These are phyloP conservation scores for Ulota crispa DNA, from an alignment of 225 moss, liverwort and hornwort species.

Conservation along the genomic window DNA sequence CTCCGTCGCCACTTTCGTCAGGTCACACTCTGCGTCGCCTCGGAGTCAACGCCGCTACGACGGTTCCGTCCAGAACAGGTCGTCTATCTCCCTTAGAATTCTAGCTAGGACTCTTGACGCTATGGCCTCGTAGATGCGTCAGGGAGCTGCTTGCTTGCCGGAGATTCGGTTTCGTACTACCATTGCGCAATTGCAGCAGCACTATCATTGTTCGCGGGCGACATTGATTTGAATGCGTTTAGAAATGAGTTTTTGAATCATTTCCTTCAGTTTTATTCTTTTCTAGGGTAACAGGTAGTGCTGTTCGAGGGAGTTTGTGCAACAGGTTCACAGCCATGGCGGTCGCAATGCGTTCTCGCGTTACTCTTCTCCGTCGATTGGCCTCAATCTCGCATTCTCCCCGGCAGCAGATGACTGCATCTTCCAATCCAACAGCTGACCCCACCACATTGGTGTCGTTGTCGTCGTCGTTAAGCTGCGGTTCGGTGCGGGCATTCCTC, in stretches of 20 bases:
- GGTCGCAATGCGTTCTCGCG: constrained; percentile 34
- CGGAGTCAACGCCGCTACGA: constrained; percentile 13
- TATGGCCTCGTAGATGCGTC: background rate
- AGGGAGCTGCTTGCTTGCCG: background rate
- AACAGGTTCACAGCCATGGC: constrained; percentile 32
- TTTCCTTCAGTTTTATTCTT: background rate
- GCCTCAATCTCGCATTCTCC: constrained; percentile 17
- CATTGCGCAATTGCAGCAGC: background rate
- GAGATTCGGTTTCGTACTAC: background rate
- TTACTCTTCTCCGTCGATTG: constrained; percentile 29
- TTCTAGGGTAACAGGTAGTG: background rate
- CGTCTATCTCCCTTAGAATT: background rate
- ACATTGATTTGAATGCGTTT: background rate
- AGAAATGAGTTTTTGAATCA: background rate
- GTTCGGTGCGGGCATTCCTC: constrained; percentile 30
- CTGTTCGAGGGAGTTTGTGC: background rate
- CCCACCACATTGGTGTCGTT: background rate
- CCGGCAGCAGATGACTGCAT: constrained; percentile 4
- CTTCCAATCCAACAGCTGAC: background rate
- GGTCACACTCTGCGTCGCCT: background rate
- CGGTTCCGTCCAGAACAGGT: background rate
- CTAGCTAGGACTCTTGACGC: background rate
- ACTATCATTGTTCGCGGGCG: background rate
- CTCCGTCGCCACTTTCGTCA: too few species aligned
- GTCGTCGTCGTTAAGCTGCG: background rate